Conservation (phyloP, 768 basidiomycete species). For the Pisolithus sp. region DNA sequence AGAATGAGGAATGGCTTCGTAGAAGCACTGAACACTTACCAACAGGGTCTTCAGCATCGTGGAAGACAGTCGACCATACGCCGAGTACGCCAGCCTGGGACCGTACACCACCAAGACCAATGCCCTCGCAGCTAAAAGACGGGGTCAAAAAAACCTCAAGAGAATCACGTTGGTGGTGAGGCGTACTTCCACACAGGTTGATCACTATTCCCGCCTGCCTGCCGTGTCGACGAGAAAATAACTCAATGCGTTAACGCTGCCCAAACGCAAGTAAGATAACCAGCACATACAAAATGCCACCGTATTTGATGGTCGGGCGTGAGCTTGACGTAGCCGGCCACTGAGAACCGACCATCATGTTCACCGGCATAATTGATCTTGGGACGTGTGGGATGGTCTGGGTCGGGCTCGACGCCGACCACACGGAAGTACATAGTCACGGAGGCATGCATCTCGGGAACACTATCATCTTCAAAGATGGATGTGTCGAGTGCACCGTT, state of each 20-base stretch:
- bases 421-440: constrained; percentile 43
- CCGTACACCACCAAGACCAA: constrained; percentile 55
- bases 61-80: constrained; percentile 43
- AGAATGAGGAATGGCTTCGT: background rate
- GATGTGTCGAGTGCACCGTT: constrained; percentile 31
- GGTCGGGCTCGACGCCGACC: constrained; percentile 36
- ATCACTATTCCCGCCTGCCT: background rate
- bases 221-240: background rate
- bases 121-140: constrained; percentile 46
- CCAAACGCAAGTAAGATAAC: background rate
- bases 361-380: constrained; percentile 49
- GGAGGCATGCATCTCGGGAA: constrained; percentile 47
- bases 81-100: constrained; percentile 57
- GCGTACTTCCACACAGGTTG: constrained; percentile 53
- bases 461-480: constrained; percentile 45
- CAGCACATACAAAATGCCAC: constrained; percentile 54
- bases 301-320: constrained; percentile 51
- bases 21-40: constrained; percentile 22
- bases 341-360: constrained; percentile 41
- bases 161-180: background rate
- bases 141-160: background rate
- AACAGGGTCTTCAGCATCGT: constrained; percentile 42
- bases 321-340: constrained; percentile 50
- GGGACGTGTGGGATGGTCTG: constrained; percentile 44
- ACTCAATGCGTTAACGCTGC: constrained; percentile 3